Evolutionary conservation across 352 stramenopile species (phyloP).

Genomic region (Globisporangium acanthophoron): DNA sequence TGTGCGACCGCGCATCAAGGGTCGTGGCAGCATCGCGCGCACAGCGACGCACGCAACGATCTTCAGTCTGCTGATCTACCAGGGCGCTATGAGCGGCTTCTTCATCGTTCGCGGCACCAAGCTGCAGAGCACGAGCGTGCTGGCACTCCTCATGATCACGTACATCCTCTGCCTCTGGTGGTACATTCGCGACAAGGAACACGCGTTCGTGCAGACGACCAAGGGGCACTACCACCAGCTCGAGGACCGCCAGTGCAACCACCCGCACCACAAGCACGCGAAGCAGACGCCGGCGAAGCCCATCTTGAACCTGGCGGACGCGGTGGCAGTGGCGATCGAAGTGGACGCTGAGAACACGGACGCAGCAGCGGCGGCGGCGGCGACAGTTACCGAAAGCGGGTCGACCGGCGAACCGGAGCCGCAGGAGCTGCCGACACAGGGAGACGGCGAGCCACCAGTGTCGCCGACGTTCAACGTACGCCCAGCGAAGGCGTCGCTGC

Average conservation of each 20-base stretch:
- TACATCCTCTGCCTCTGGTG: constrained; percentile 77
- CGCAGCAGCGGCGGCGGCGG: background rate
- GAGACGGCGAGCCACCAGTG: background rate
- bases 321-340: constrained; percentile 8
- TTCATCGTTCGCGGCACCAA: constrained; percentile 77
- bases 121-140: constrained; percentile 58
- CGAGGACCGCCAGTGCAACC: constrained; percentile 34
- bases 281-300: constrained; percentile 7
- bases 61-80: constrained; percentile 76
- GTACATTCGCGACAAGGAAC: constrained; percentile 85
- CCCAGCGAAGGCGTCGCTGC: constrained; percentile 10
- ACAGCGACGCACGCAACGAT: constrained; percentile 78
- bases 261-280: constrained; percentile 21
- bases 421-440: constrained; percentile 2
- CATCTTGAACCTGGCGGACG: constrained; percentile 8
- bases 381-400: background rate
- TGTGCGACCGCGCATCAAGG: constrained; percentile 80
- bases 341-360: background rate
- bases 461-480: constrained; percentile 9
- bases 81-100: constrained; percentile 78
- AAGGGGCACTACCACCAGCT: constrained; percentile 32
- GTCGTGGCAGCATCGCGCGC: constrained; percentile 72
- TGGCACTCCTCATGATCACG: constrained; percentile 77
- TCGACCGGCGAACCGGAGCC: constrained; percentile 12
- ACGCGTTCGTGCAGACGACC: constrained; percentile 37